Evolutionary conservation across 78 protist species (phyloP).

Genomic region (Bodo saltans): DNA sequence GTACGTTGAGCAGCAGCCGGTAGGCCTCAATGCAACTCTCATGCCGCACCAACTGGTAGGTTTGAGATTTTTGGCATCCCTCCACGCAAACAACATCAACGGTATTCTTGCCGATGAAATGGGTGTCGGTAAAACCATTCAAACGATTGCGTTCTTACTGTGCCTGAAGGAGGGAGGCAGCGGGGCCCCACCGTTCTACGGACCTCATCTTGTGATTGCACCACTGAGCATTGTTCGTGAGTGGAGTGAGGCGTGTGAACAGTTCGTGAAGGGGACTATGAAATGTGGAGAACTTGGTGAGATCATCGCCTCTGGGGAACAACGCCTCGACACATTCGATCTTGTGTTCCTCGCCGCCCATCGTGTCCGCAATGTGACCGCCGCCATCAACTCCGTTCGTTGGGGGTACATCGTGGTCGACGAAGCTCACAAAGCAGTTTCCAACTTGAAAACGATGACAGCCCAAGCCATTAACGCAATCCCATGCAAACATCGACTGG

Average conservation of each 20-base stretch:
- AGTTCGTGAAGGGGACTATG: no score
- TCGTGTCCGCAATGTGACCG: no score
- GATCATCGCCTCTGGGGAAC: neutral
- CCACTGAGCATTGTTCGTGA: constrained; percentile 57
- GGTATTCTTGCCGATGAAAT: constrained; percentile 98
- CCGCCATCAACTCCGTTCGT: no score
- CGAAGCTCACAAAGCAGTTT: constrained; percentile 94
- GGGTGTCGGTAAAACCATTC: constrained; percentile 98
- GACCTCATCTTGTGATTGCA: constrained; percentile 58
- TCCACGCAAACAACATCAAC: constrained; percentile 78
- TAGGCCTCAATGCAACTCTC: neutral
- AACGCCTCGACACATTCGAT: neutral
- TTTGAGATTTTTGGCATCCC: constrained; percentile 85
- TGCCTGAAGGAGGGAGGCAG: constrained; percentile 55
- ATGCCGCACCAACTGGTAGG: constrained; percentile 70
- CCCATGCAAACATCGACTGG: constrained; percentile 77
- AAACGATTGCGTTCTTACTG: constrained; percentile 71
- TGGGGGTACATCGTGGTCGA: constrained; percentile 91
- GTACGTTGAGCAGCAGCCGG: constrained; percentile 9
- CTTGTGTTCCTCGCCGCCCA: constrained; percentile 15
- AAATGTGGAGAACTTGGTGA: neutral
- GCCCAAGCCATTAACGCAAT: constrained; percentile 71
- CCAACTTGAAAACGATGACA: constrained; percentile 43
- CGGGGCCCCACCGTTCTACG: constrained; percentile 28
- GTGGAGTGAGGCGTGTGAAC: constrained; percentile 54